phyloP scores from a whole-genome alignment of 441 rosid genomes.

The Corymbia citriodora region DNA sequence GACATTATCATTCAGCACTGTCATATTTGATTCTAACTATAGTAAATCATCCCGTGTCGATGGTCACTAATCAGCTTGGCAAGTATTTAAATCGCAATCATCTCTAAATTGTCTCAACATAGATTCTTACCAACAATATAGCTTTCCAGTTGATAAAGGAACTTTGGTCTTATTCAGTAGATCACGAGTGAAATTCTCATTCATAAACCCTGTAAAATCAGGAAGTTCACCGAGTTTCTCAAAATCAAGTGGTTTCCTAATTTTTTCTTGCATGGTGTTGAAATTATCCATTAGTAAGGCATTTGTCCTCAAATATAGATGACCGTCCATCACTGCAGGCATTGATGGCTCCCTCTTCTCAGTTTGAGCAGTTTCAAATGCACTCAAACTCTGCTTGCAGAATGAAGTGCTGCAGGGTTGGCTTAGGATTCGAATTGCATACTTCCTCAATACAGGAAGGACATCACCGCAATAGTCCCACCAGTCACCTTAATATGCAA shows the following conservation, averaged over 20 bases:
- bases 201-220: neutral
- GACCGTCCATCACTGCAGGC: neutral
- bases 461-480: neutral
- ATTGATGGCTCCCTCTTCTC: neutral
- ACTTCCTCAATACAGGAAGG: neutral
- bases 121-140: neutral
- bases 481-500: neutral
- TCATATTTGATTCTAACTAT: neutral
- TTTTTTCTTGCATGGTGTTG: neutral
- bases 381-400: neutral
- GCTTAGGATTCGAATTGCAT: neutral
- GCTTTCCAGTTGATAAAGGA: neutral
- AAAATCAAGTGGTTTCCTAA: neutral
- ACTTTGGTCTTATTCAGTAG: neutral
- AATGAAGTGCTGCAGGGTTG: neutral
- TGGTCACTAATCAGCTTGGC: neutral
- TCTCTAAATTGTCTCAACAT: neutral
- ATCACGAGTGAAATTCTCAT: neutral
- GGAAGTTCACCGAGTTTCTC: neutral
- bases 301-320: neutral
- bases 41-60: neutral
- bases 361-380: neutral
- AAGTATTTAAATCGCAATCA: neutral
- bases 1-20: neutral
- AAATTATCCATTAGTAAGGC: neutral